A percentile compares a stretch with the other conserved stretches of the same genome.
phyloP scores from a whole-genome alignment of 2,329 filamentous ascomycete genomes.

The Aspergillus quadrilineatus region DNA sequence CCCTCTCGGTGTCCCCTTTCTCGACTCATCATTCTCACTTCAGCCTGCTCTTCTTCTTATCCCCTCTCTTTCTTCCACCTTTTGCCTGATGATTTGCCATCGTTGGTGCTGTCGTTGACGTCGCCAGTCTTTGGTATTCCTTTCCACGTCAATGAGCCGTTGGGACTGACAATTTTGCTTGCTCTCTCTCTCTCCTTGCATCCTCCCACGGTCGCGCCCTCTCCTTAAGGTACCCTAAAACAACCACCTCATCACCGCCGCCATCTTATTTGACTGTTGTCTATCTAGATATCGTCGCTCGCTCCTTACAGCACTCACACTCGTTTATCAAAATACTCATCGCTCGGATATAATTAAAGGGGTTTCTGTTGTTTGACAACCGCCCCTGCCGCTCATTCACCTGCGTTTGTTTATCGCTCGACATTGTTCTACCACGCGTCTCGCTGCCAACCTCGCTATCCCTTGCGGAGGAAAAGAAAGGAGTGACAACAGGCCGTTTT shows the following conservation, averaged over 20 bases:
- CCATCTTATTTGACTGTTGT: conserved; percentile 14
- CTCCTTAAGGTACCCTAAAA: conserved; percentile 17
- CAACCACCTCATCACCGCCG: conserved; percentile 9
- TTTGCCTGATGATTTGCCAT: conserved; percentile 19
- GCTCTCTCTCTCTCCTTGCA: conserved; percentile 24
- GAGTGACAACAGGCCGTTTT: neutral
- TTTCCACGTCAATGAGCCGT: conserved; percentile 28
- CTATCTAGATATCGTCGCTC: conserved; percentile 26
- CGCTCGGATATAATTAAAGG: conserved; percentile 14
- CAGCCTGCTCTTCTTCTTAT: conserved; percentile 2
- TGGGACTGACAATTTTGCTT: conserved; percentile 24
- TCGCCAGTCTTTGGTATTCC: conserved; percentile 21
- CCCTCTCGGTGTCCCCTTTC: neutral
- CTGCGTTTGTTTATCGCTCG: conserved; percentile 17
- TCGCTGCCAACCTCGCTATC: conserved; percentile 12
- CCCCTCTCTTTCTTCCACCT: conserved; percentile 5
- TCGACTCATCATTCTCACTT: neutral
- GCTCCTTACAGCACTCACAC: conserved; percentile 26
- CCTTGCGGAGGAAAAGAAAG: conserved; percentile 8
- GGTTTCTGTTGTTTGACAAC: conserved; percentile 17
- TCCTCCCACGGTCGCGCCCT: conserved; percentile 26
- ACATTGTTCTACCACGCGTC: conserved; percentile 11
- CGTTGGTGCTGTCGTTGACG: conserved; percentile 33
- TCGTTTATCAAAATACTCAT: conserved; percentile 24
- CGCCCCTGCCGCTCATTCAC: conserved; percentile 30